phyloP scores from a whole-genome alignment of 2,329 filamentous ascomycete species.

The Claviceps sp. region DNA sequence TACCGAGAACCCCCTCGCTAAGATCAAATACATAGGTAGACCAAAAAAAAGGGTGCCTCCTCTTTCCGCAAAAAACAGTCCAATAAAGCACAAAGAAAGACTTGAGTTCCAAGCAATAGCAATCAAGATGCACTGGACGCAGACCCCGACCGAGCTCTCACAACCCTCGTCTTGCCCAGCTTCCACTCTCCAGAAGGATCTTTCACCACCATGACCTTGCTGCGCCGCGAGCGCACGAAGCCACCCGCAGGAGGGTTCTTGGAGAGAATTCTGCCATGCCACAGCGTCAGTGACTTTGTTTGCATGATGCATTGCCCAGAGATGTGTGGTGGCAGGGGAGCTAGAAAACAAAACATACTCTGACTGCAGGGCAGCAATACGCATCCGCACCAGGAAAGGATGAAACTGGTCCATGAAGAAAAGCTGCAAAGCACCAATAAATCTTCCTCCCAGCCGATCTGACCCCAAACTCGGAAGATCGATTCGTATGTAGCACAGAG shows the following conservation, averaged over 20 bases:
- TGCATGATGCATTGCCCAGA: too few species aligned
- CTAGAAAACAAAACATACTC: constrained; percentile 23
- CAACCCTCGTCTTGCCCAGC: constrained; percentile 12
- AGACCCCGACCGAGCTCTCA: constrained; percentile 11
- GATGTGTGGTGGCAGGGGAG: too few species aligned
- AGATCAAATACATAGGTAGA: too few species aligned
- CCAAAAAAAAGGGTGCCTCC: not conserved
- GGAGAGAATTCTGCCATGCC: constrained; percentile 2
- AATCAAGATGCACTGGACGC: constrained; percentile 1
- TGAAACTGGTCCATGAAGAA: constrained; percentile 12
- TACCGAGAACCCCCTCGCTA: too few species aligned
- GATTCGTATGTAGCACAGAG: too few species aligned
- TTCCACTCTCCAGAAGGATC: constrained; percentile 9
- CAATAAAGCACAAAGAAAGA: not conserved
- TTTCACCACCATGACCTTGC: constrained; percentile 11
- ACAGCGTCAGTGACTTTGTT: too few species aligned
- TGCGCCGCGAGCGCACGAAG: constrained; percentile 12
- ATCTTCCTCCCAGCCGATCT: too few species aligned
- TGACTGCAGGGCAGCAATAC: constrained; percentile 33
- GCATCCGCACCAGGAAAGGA: constrained; percentile 29
- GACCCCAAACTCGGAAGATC: too few species aligned
- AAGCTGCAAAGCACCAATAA: not conserved
- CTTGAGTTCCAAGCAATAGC: not conserved
- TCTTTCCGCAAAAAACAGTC: too few species aligned
- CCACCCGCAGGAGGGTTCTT: constrained; percentile 3